Percentiles rank a stretch among this genome's conserved stretches.
phyloP scores from a whole-genome alignment of 495 filamentous ascomycete species.

The Penicillium bovifimosum region DNA sequence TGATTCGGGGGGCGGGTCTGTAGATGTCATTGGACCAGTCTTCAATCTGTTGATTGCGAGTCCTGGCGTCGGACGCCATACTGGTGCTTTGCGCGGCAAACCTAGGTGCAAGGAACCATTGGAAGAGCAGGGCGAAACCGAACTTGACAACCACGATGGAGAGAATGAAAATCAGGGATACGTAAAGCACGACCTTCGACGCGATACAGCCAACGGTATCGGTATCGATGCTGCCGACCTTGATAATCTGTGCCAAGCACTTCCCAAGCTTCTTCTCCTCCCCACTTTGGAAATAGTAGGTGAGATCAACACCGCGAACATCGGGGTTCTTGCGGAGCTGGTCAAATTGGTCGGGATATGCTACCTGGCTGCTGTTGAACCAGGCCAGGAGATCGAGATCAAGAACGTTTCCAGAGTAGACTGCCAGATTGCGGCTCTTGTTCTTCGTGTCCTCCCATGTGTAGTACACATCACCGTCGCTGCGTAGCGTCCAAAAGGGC shows the following conservation, averaged over 20 bases:
- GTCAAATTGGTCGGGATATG: conserved; percentile 70
- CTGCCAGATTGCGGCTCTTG: conserved; percentile 76
- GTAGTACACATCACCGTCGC: conserved; percentile 76
- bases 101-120: conserved; percentile 85
- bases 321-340: conserved; percentile 68
- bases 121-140: conserved; percentile 81
- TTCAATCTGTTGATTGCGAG: conserved; percentile 89
- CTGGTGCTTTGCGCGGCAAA: conserved; percentile 76
- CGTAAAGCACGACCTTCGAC: conserved; percentile 92
- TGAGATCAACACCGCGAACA: conserved; percentile 84
- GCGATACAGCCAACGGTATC: conserved; percentile 97
- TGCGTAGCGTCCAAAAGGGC: conserved; percentile 63
- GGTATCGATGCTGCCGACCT: conserved; percentile 92
- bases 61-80: conserved; percentile 61
- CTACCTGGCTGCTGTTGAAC: conserved; percentile 85
- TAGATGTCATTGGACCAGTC: conserved; percentile 99
- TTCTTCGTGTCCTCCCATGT: conserved; percentile 96
- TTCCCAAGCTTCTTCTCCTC: conserved; percentile 73
- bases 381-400: conserved; percentile 87
- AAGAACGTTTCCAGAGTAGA: conserved; percentile 90
- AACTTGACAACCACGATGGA: conserved; percentile 86
- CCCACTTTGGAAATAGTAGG: conserved; percentile 72
- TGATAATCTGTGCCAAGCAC: conserved; percentile 88
- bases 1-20: conserved; percentile 73
- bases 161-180: conserved; percentile 89